A percentile compares a stretch with the other conserved stretches of the same genome.
phyloP scores from a whole-genome alignment of 2,329 filamentous ascomycete species.

The Zymoseptoria crescenta region DNA sequence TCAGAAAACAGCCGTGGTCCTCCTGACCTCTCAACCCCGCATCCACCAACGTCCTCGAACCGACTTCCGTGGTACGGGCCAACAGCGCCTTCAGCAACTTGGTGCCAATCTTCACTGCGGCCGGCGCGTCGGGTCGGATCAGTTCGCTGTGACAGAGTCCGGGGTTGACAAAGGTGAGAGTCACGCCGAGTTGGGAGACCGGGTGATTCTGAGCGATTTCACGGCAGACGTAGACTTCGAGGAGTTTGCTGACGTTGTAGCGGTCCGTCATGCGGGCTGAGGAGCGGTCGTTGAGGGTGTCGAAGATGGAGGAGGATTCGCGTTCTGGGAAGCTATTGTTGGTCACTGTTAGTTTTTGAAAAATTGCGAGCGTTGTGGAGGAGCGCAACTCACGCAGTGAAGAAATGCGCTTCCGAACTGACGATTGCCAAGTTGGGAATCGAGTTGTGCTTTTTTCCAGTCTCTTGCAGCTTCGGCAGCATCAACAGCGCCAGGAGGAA shows the following conservation, averaged over 20 bases:
- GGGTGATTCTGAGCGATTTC: constrained; percentile 24
- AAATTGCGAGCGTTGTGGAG: neutral
- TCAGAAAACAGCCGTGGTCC: constrained; percentile 32
- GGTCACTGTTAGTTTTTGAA: neutral
- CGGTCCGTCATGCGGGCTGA: constrained; percentile 34
- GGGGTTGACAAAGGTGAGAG: constrained; percentile 47
- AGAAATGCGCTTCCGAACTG: constrained; percentile 37
- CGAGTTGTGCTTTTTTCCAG: constrained; percentile 24
- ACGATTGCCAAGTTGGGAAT: constrained; percentile 34
- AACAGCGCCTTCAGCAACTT: neutral
- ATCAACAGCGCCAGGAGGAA: constrained; percentile 45
- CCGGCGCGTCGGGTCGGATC: constrained; percentile 28
- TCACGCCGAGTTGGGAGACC: constrained; percentile 31
- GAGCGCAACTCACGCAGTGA: constrained; percentile 24
- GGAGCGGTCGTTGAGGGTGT: constrained; percentile 30
- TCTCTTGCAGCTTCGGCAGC: constrained; percentile 45
- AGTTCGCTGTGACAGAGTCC: constrained; percentile 46
- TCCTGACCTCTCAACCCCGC: constrained; percentile 2
- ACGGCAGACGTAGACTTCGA: constrained; percentile 41
- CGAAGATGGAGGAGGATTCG: constrained; percentile 30
- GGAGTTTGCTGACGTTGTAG: constrained; percentile 42
- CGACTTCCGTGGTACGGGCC: constrained; percentile 33
- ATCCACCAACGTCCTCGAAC: constrained; percentile 34
- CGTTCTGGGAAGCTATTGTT: constrained; percentile 28
- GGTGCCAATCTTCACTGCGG: neutral